Evolutionary conservation across 2,329 filamentous ascomycete genomes (phyloP).

Genomic region (Colletotrichum gloeosporioides): DNA sequence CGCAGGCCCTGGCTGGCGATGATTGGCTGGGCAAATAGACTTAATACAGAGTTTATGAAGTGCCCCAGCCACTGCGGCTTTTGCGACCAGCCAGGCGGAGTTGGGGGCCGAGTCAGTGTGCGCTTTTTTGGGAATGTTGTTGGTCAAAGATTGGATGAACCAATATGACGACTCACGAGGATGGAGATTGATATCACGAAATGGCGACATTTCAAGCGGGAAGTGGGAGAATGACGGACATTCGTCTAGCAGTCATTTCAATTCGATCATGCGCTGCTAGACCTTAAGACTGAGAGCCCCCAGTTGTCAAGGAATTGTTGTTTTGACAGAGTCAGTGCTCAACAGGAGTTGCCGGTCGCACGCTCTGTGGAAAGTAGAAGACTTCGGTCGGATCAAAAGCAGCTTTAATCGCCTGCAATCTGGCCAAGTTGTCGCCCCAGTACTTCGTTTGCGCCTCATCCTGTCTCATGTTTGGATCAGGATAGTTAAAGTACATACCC

Average conservation of each 20-base stretch:
- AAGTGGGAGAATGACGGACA: not conserved
- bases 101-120: not conserved
- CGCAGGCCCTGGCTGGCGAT: not conserved
- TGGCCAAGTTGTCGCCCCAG: conserved; percentile 39
- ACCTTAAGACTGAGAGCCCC: not conserved
- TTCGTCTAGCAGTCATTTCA: not conserved
- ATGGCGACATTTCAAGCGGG: not conserved
- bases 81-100: not conserved
- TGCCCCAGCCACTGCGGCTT: not conserved
- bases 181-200: not conserved
- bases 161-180: not conserved
- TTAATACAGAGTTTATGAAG: not conserved
- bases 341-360: conserved; percentile 6
- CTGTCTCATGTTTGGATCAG: conserved; percentile 39
- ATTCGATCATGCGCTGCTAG: not conserved
- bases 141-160: not conserved
- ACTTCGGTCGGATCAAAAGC: conserved; percentile 40
- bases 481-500: conserved; percentile 49
- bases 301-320: not conserved
- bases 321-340: not conserved
- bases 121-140: not conserved
- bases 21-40: not conserved
- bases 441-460: conserved; percentile 38
- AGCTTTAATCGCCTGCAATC: conserved; percentile 39
- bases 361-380: conserved; percentile 46